These are phyloP conservation scores for Mycena polygramma DNA, from an alignment of 768 basidiomycete genomes.

Conservation along the genomic window DNA sequence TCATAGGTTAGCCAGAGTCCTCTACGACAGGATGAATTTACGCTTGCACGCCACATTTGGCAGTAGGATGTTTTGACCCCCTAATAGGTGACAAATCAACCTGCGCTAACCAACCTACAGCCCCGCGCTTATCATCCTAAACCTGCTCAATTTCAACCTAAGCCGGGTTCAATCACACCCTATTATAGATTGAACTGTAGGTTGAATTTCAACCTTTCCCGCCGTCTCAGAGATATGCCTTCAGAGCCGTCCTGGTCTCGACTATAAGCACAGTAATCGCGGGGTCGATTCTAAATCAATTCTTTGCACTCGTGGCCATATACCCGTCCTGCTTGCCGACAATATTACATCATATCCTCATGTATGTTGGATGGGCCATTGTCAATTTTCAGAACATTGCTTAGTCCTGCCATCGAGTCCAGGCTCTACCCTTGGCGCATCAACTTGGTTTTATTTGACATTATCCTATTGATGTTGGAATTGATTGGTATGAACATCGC, in stretches of 20 bases:
- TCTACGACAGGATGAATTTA: too few relatives aligned
- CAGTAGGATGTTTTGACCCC: too few relatives aligned
- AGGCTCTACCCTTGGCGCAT: background rate
- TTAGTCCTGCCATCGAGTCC: background rate
- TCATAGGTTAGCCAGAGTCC: too few relatives aligned
- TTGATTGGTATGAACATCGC: background rate
- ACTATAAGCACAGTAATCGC: background rate
- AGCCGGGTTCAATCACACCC: too few relatives aligned
- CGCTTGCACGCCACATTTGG: too few relatives aligned
- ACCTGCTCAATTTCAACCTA: too few relatives aligned
- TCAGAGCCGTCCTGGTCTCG: background rate
- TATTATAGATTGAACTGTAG: too few relatives aligned
- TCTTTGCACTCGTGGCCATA: background rate
- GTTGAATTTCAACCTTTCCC: too few relatives aligned
- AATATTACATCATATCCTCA: background rate
- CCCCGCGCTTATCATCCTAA: too few relatives aligned
- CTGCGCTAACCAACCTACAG: too few relatives aligned
- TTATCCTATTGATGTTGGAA: background rate
- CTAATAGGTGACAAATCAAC: too few relatives aligned
- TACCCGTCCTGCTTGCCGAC: background rate
- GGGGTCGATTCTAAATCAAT: background rate
- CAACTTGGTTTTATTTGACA: background rate
- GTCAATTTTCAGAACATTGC: background rate
- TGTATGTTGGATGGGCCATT: background rate
- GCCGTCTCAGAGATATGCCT: too few relatives aligned